Base-by-base conservation (phyloP, 192 early-diverging fungal genomes). In the Podochytrium sp. region DNA sequence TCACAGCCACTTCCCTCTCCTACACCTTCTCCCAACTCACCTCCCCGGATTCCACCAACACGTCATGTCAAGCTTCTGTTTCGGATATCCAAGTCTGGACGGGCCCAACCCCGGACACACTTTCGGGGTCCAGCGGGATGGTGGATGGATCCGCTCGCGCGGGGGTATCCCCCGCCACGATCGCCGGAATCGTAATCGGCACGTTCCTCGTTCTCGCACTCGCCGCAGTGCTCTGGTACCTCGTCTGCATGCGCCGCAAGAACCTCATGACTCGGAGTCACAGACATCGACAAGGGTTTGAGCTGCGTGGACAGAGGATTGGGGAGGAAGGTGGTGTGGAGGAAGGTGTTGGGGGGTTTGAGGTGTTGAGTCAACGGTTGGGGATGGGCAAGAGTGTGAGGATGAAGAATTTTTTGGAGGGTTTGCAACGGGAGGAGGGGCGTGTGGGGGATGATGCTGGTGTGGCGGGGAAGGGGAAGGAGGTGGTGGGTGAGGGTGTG, bases 21-120 rank as follows among this genome's bases (percentile, higher is more conserved):
- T 55, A 33, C 20, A 69, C 49, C 23, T 69, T 27, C 33, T 23
- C 32, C 3, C 18, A 29, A 3, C 29, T 69, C 1, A 25, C 50
- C 50, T 55, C 50, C 34, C 66, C 66, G n/a, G 66, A 69, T 27
- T n/a, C n/a, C n/a, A 34, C n/a, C 27, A 35, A 35, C 29, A 51
- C 55, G 2, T 69, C 66, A 18, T 69, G 66, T 56, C 35, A 34
- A 29, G 50, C 55, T 6, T 7, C 50, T 23, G 34, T 69, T 20
- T 12, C 33, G 14, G 66, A 56, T 30, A 29, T 69, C 18, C 50
- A 69, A 53, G 66, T 69, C 6, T 69, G 66, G 66, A 69, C 66
- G 7, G 66, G 66, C 12, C 66, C 47, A 29, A 23, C 49, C 32
- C 66, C 66, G 1, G 51, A 69, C 51, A 25, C 33, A 1, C 25